Evolutionary conservation across 805 yeast species (phyloP).

Genomic region (Ogataea ganodermae): DNA sequence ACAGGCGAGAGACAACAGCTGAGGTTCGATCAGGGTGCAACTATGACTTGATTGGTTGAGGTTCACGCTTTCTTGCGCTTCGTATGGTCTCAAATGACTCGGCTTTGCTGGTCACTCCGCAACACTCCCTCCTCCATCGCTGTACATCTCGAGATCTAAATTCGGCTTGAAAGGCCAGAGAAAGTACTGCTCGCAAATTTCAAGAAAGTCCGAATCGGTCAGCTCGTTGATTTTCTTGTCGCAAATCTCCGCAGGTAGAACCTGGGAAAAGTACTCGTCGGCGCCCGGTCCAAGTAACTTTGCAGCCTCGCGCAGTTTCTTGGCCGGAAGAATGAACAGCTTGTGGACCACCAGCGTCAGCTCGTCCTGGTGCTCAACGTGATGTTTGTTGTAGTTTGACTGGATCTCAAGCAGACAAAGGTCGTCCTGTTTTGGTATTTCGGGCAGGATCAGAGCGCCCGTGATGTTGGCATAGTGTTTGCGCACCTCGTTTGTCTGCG

Average conservation of each 20-base stretch:
- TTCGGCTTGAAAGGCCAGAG: slow-evolving; percentile 84
- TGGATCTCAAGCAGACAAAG: slow-evolving; percentile 35
- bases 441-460: slow-evolving; percentile 28
- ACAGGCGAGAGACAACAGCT: neutral
- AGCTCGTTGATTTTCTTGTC: slow-evolving; percentile 50
- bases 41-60: too few species aligned
- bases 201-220: slow-evolving; percentile 53
- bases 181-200: slow-evolving; percentile 53
- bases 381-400: slow-evolving; percentile 31
- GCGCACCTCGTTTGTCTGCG: slow-evolving; percentile 16
- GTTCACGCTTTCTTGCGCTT: too few species aligned
- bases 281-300: slow-evolving; percentile 83
- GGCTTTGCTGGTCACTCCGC: neutral
- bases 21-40: too few species aligned
- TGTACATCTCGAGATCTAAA: slow-evolving; percentile 27
- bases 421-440: slow-evolving; percentile 23
- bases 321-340: slow-evolving; percentile 47
- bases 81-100: too few species aligned
- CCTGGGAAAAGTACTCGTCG: slow-evolving; percentile 44
- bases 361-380: slow-evolving; percentile 46
- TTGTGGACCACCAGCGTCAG: slow-evolving; percentile 70
- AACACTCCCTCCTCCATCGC: slow-evolving; percentile 4
- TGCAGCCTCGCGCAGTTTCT: slow-evolving; percentile 47
- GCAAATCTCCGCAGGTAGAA: slow-evolving; percentile 41
- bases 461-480: slow-evolving; percentile 9